Base-by-base conservation (phyloP, 345 rosid genomes). In the Populus euphratica region DNA sequence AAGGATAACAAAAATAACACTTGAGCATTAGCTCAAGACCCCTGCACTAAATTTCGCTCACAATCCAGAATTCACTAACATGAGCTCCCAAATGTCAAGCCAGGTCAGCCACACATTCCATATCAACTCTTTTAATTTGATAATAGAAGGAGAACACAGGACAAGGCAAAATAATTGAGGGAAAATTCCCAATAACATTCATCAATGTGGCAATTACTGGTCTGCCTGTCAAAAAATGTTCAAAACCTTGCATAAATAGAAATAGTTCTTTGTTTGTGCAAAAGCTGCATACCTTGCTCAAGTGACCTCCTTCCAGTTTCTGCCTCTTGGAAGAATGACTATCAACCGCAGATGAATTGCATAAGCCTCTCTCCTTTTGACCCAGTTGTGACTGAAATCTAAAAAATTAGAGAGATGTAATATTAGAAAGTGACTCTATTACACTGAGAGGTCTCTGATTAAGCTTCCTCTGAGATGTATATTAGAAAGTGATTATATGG, bases 261-360 rank as follows among this genome's bases (percentile, higher is more conserved):
- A 12, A 59, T 16, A 27, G 5, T 16, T n/a, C 29, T 16, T 64
- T 52, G 10, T 21, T 44, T 38, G 33, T 66, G 21, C 66, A 36
- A 56, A 50, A 43, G 36, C 35, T 13, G n/a, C 5, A 2, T 73
- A 94, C 99, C 98, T 91, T 96, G 52, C 74, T 84, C 56, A 87
- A 86, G 78, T 86, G 86, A 81, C 98, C 98, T 70, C 97, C 93
- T 75, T 94, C 98, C 33, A 96, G 87, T 79, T 96, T 96, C 90
- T 90, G 98, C 83, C 98, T 90, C 89, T 96, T 96, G 76, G 95
- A 75, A 85, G 99, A 94, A 75, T 96, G 99, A 81, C 68, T 77
- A 87, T 92, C 99, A 73, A 83, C 86, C 71, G 61, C 83, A 82
- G 87, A 88, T 84, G 88, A 77, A 81, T 77, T 81, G 80, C 75